Base-by-base conservation (phyloP, 495 filamentous ascomycete genomes). In the Talaromyces thailandensis region DNA sequence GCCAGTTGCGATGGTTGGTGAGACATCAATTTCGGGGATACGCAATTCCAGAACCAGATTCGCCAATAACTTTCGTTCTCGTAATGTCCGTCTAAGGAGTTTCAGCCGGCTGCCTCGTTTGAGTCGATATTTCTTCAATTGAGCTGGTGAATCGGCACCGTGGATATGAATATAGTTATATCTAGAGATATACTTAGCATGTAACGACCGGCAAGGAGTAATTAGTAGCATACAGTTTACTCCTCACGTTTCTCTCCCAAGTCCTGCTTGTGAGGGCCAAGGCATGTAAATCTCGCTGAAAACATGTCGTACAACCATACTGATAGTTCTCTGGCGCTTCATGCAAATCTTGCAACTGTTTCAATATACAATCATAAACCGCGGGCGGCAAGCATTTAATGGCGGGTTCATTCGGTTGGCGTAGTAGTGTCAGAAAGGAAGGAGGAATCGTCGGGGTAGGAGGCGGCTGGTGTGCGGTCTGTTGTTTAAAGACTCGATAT, bases 71-170 rank as follows among this genome's bases (percentile, higher is more conserved):
- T 83, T 82, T 29, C 88, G 85, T 66, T 85, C 81, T 56, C 86
- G 81, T 56, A 97, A 72, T 31, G 92, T 95, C 56, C 92, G 83
- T 58, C 89, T 81, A 16, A 97, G 77, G 57, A 93, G 75, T 67
- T 87, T 86, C 63, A 95, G 68, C 50, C 92, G 85, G 61, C 85
- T 83, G 37, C 86, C 85, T 51, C 84, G 76, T 56, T 83, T 87
- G 50, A 87, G 67, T 68, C 87, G 87, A 40, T 86, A 86, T 67
- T 86, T 86, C 73, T 86, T 87, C 68, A 84, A 81, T 53, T 85
- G 82, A 4, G 73, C 69, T 3, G 75, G 76, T 4, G 87, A 87
- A 64, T 93, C 90, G 51, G 80, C 81, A 35, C 86, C 88, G 24
- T 88, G 75, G 23, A 96, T 80, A 52, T 86, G 81, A 48, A 94